Conservation (phyloP, 2,329 filamentous ascomycete genomes). For the Xenosphaeropsis pyriputrescens region DNA sequence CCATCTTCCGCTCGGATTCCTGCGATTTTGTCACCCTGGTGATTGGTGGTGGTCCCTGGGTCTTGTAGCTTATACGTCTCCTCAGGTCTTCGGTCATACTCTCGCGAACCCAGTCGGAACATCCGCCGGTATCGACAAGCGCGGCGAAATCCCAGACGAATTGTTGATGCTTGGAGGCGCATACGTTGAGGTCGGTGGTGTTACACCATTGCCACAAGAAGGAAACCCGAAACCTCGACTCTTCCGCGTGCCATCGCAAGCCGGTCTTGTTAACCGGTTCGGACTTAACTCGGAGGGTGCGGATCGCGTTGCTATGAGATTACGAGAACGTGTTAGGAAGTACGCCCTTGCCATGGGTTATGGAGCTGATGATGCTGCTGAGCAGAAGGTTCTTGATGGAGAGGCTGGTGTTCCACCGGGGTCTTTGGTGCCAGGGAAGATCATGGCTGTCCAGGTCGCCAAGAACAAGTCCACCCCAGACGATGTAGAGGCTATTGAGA, state of each 20-base stretch:
- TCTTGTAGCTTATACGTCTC: too few relatives aligned
- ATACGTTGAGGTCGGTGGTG: constrained; percentile 84
- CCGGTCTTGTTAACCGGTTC: constrained; percentile 89
- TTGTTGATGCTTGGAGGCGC: constrained; percentile 75
- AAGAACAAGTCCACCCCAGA: constrained; percentile 95
- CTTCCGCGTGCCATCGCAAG: constrained; percentile 70
- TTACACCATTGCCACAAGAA: constrained; percentile 72
- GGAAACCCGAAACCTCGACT: constrained; percentile 83
- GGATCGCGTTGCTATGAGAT: constrained; percentile 65
- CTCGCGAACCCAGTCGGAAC: constrained; percentile 84
- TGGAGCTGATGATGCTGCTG: constrained; percentile 43
- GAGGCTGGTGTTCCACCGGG: constrained; percentile 67
- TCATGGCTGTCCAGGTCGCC: constrained; percentile 84
- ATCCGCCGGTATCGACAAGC: constrained; percentile 91
- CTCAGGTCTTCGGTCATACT: constrained; percentile 55
- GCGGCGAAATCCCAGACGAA: constrained; percentile 74
- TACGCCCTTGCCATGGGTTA: constrained; percentile 62
- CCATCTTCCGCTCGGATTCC: too few relatives aligned
- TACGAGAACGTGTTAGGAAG: constrained; percentile 63
- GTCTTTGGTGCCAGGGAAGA: constrained; percentile 58
- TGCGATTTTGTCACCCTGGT: too few relatives aligned
- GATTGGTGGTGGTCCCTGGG: too few relatives aligned
- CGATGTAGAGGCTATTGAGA: constrained; percentile 69
- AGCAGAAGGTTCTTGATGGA: constrained; percentile 63
- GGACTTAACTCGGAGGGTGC: constrained; percentile 87